Evolutionary conservation across 179 eudicot genomes (phyloP).

Genomic region (Silene vulgaris): DNA sequence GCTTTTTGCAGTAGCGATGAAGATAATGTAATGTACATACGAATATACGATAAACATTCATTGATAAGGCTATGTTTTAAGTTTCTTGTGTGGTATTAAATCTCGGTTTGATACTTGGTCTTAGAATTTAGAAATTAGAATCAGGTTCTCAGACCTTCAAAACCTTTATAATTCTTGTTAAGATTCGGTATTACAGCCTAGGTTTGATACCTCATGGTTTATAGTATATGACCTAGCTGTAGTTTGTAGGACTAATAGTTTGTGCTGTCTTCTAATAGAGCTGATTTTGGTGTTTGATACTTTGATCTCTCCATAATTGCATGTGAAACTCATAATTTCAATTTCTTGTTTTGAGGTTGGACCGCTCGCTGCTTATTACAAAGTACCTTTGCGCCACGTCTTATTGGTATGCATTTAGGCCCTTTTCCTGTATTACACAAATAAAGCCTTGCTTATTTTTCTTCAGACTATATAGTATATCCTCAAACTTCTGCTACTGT

Average conservation of each 20-base stretch:
- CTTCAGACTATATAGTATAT: neutral
- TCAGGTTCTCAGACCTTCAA: too few relatives aligned
- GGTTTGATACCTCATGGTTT: neutral
- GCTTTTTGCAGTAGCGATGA: too few relatives aligned
- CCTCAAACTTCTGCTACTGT: constrained; percentile 5
- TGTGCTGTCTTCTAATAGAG: neutral
- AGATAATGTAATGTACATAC: too few relatives aligned
- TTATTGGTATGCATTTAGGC: constrained; percentile 49
- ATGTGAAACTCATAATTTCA: constrained; percentile 3
- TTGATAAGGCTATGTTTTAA: neutral
- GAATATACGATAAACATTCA: too few relatives aligned
- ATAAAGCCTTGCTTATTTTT: neutral
- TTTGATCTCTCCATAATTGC: neutral
- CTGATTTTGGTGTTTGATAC: neutral
- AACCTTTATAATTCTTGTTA: too few relatives aligned
- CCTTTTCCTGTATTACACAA: neutral
- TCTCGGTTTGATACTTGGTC: too few relatives aligned
- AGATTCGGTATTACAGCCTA: too few relatives aligned
- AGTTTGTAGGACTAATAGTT: neutral
- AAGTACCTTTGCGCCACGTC: constrained; percentile 86
- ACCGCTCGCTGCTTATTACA: constrained; percentile 89
- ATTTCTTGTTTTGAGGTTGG: constrained; percentile 50
- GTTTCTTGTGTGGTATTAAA: too few relatives aligned
- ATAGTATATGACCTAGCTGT: neutral
- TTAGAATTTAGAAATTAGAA: too few relatives aligned